Percentiles rank a stretch among this genome's conserved stretches.
Evolutionary conservation across 2,329 filamentous ascomycete genomes (phyloP).

Genomic region (Huntiella moniliformis): DNA sequence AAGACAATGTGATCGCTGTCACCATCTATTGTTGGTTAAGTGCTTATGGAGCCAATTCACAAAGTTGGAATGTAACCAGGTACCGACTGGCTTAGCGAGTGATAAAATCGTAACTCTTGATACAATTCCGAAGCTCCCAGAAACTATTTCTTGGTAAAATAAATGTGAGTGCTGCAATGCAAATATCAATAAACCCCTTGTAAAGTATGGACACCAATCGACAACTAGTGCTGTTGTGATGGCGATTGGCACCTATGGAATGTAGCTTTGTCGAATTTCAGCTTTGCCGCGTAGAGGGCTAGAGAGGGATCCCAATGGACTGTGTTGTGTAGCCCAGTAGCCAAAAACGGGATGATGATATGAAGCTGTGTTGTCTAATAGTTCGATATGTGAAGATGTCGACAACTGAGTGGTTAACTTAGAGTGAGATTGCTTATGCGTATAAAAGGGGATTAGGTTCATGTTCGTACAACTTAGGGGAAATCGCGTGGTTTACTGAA

Average conservation of each 20-base stretch:
- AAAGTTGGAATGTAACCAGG: neutral
- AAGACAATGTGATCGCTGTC: too few species aligned
- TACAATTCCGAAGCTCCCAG: neutral
- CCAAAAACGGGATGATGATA: too few species aligned
- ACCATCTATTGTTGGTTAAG: neutral
- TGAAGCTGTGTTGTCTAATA: too few species aligned
- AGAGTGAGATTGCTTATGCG: too few species aligned
- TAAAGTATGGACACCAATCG: neutral
- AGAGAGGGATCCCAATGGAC: neutral
- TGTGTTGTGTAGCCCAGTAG: neutral
- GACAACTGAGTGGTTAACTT: too few species aligned
- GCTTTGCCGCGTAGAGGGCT: neutral
- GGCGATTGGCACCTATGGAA: neutral
- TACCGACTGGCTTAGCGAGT: neutral
- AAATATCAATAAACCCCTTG: neutral
- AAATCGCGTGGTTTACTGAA: too few species aligned
- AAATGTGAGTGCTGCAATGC: neutral
- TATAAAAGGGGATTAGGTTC: too few species aligned
- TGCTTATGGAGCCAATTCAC: neutral
- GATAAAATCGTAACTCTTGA: neutral
- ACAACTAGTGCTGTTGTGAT: conserved; percentile 1
- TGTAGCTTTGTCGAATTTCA: neutral
- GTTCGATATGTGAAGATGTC: too few species aligned
- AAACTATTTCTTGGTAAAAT: neutral
- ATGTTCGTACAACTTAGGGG: too few species aligned